phyloP scores from a whole-genome alignment of 169 alveolate genomes.

The Plasmodium gallinaceum region DNA sequence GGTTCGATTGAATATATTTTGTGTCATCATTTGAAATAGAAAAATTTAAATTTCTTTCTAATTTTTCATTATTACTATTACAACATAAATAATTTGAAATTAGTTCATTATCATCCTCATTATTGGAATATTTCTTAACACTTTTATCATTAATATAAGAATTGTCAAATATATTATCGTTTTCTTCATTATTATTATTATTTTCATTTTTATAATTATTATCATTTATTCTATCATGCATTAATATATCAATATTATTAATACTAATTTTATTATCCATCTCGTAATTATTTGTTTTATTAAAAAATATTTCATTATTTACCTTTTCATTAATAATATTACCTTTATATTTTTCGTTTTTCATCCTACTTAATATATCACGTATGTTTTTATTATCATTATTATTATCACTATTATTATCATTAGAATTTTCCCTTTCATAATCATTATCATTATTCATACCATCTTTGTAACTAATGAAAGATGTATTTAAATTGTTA shows the following conservation, averaged over 20 bases:
- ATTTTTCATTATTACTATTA: not conserved
- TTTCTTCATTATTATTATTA: not conserved
- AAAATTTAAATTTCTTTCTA: not conserved
- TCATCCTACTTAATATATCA: slow-evolving; percentile 15
- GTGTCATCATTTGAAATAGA: slow-evolving; percentile 1
- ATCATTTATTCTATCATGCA: not conserved
- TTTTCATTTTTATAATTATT: not conserved
- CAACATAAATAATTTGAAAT: slow-evolving; percentile 7
- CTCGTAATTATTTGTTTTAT: not conserved
- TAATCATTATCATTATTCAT: not conserved
- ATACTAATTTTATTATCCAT: not conserved
- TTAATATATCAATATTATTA: not conserved
- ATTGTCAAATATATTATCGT: not conserved
- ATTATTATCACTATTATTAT: not conserved
- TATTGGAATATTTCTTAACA: not conserved
- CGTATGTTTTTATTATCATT: slow-evolving; percentile 5
- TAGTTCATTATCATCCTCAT: slow-evolving; percentile 4
- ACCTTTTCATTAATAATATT: slow-evolving; percentile 11
- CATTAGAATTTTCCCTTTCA: not conserved
- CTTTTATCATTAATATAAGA: not conserved
- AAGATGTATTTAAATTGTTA: slow-evolving; percentile 8
- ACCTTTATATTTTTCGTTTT: slow-evolving; percentile 26
- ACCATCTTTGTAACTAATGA: not conserved
- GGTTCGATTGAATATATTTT: not conserved
- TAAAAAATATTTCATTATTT: not conserved